Evolutionary conservation across 345 rosid genomes (phyloP), one percentile per base, ranked within the genome.

Genomic region (Bruguiera gymnorhiza): DNA sequence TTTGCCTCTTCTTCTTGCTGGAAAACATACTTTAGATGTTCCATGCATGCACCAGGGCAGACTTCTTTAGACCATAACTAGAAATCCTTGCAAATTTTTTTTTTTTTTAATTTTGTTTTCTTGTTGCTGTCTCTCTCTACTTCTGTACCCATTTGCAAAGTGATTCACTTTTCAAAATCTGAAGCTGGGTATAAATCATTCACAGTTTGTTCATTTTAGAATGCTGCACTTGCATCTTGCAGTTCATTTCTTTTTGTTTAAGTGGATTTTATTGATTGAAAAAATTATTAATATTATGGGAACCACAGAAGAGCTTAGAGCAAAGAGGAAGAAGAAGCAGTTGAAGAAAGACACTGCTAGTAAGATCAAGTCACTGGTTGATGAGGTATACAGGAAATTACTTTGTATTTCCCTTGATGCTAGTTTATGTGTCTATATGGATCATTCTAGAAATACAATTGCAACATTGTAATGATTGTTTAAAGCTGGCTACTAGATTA

Each of bases 271-370:
- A 11, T 19, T 5, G 32, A 6, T 18, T 64, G 29, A 1, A 63
- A 43, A 55, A 67, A 58, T 56, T 24, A 31, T 59, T 65, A 64
- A 66, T 57, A 32, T 63, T 63, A 52, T 78, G 18, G 79, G 71
- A 71, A 74, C 62, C 76, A 88, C 94, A 95, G 99, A 86, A n/a
- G 98, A 95, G 82, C 98, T 95, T 86, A 81, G 74, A 72, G 83
- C 87, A 71, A 95, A 90, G 81, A 84, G 99, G 84, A 95, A 87
- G 84, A 95, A 87, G 85, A 95, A 90, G 74, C 98, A 86, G 76
- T 81, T 90, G 81, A 95, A 89, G 90, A 95, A 95, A 86, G 92
- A 92, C 77, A 86, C 91, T 24, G 96, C 98, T 73, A 83, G 91
- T 56, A 95, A 92, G 75, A 75, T 90, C 50, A 95, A 95, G 83